Evolutionary conservation across 257 asterid genomes (phyloP), one percentile per base, ranked within the genome.

Genomic region (Catharanthus roseus): DNA sequence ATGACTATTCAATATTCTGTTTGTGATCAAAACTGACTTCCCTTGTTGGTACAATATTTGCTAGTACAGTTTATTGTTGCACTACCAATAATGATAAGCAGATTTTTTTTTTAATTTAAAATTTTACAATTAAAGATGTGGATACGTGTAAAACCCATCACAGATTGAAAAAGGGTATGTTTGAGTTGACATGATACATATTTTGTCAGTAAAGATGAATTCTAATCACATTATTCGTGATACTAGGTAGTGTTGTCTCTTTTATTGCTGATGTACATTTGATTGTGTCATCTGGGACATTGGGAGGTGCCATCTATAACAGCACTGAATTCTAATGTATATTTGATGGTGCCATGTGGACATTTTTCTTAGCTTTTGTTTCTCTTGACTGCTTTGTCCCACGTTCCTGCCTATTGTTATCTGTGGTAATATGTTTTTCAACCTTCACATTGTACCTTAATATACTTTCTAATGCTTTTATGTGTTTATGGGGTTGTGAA

Each of bases 391-490:
- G 57, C 38, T 18, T 23, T 44, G 41, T 3, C 19, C 16, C 39
- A 54, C 3, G 23, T 6, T 34, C 11, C 13, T 15, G 15, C 60
- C 2, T 50, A 13, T 15, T 41, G 50, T 49, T 28, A 51, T 65
- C 66, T 36, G 23, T 60, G 16, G 13, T 63, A 50, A 9, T 70
- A n/a, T 74, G 39, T 23, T 65, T 68, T 69, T 56, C 69, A 1
- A 71, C 41, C 50, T 67, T 68, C 69, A 41, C 36, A 42, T 67
- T 63, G 28, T 9, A 18, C 58, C 63, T 49, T 29, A 67, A 41
- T 67, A 13, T 38, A 58, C 29, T 71, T 83, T 70, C 65, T 77
- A 68, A 64, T 77, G 44, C 23, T 74, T 75, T 65, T 78, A 75
- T 56, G 45, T 26, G 7, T 63, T 75, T 64, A 33, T 63, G 72